Conservation (phyloP, 441 rosid genomes). For the Adansonia gregorii region DNA sequence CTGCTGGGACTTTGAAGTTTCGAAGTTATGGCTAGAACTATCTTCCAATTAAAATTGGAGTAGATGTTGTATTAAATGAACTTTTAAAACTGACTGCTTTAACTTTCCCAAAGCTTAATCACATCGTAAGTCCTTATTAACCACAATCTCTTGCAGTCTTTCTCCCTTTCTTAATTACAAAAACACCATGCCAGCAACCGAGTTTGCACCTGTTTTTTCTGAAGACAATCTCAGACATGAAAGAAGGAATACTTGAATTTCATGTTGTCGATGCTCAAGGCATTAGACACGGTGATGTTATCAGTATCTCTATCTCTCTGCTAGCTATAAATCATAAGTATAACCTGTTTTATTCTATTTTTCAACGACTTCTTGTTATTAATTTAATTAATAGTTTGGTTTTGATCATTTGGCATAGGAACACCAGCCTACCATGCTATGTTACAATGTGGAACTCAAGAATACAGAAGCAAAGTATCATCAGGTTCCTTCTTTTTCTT, state of each 20-base stretch:
- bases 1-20: conserved; percentile 17
- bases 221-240: conserved; percentile 35
- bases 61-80: conserved; percentile 19
- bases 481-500: conserved; percentile 44
- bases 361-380: not conserved
- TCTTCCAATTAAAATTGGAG: conserved; percentile 7
- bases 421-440: conserved; percentile 58
- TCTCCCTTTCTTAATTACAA: not conserved
- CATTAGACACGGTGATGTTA: conserved; percentile 62
- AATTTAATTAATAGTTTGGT: not conserved
- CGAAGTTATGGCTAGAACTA: conserved; percentile 20
- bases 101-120: conserved; percentile 14
- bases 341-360: not conserved
- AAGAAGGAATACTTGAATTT: conserved; percentile 68
- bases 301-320: conserved; percentile 47
- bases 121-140: conserved; percentile 6
- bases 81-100: conserved; percentile 24
- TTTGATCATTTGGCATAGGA: conserved; percentile 45
- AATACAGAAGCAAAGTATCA: conserved; percentile 63
- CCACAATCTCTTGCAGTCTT: conserved; percentile 2
- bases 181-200: not conserved
- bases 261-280: conserved; percentile 77
- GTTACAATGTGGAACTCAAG: conserved; percentile 65
- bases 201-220: not conserved
- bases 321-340: not conserved